Base-by-base conservation (phyloP, 768 basidiomycete genomes). In the Russula foetens region DNA sequence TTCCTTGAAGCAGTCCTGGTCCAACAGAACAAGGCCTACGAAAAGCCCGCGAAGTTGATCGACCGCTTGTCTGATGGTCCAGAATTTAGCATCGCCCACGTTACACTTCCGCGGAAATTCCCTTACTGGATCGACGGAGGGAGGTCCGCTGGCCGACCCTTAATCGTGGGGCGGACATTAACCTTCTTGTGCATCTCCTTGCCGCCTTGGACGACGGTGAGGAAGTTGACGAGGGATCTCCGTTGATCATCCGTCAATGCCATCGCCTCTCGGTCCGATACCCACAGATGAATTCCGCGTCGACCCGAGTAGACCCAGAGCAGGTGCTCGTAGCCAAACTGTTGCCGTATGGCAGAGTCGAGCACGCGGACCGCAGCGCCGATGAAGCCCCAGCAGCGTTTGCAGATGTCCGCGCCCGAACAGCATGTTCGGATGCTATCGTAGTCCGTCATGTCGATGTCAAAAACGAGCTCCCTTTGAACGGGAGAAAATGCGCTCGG, bases 401-500 rank as follows among this genome's bases (percentile, higher is more conserved):
- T 81, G 75, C 97, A 99, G 72, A 99, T 96, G 58, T 82, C 85
- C 47, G 93, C 91, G 50, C 83, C 90, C 14, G 86, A 85, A 75
- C 97, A 98, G 73, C 97, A 99, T 0, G 94, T 98, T 50, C 97
- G 86, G 68, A 98, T 83, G 47, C 85, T 78, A 71, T 99, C 96
- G 74, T 98, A 99, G 74, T 99, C 97, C 17, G 97, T 96, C 97
- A 99, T 98, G 74, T 99, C 97, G 71, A 99, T 98, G 83, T 99
- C 97, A 71, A 99, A 97, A 0, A 98, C 96, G 45, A 99, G 86
- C 71, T 98, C 97, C 60, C 97, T 87, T 64, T 84, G 81, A 35
- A 82, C 71, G 0, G 97, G 93, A 46, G 79, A 77, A 66, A 98
- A 85, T 0, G 79, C 79, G 2, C 75, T 73, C n/a, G 85, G 76